Conservation (phyloP, 176 grass and related monocot genomes). For the Hsuehochloa calcarea region DNA sequence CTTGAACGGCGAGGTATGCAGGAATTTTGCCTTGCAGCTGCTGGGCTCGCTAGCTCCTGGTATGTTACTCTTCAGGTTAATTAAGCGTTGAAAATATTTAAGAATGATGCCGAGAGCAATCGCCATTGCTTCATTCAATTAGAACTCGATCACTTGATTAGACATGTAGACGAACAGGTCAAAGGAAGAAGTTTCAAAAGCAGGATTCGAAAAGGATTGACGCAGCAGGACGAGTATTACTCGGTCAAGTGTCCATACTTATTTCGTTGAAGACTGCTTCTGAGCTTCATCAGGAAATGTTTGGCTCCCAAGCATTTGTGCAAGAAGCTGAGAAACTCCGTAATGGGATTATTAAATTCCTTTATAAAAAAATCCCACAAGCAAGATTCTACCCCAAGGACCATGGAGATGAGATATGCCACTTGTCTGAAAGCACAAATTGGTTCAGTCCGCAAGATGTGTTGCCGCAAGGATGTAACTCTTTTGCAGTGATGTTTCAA, state of each 20-base stretch:
- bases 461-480: not conserved
- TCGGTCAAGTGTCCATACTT: not conserved
- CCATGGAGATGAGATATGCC: not conserved
- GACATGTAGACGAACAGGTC: not conserved
- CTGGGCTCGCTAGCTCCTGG: not conserved
- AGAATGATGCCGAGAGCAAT: not conserved
- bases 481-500: too few relatives aligned
- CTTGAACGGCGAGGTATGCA: not conserved
- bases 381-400: not conserved
- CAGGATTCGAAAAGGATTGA: not conserved
- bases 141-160: not conserved
- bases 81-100: not conserved
- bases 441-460: not conserved
- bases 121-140: not conserved
- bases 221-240: not conserved
- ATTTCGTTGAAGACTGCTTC: not conserved
- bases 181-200: not conserved
- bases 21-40: not conserved
- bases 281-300: too few relatives aligned
- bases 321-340: not conserved
- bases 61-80: not conserved
- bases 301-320: too few relatives aligned
- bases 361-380: too few relatives aligned
- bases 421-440: not conserved
- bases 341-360: not conserved